Evolutionary conservation across 352 stramenopile genomes (phyloP), one percentile per base, ranked within the genome.

Genomic region (Phytophthora cactorum): DNA sequence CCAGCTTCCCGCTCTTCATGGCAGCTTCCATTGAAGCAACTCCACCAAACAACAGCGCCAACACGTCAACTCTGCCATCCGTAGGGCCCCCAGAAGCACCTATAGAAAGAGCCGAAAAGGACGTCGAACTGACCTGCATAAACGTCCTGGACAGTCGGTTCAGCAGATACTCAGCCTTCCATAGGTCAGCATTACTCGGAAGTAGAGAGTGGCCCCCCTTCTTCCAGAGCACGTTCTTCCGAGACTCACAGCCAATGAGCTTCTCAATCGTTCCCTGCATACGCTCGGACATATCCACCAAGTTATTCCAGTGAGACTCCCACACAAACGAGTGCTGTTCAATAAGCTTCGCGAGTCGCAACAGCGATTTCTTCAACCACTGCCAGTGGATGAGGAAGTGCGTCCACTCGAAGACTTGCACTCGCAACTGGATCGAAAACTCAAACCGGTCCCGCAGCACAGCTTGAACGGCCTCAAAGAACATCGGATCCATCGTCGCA

Each of bases 191-290:
- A 59, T 49, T 91, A 27, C 78, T 88, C 44, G 84, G 86, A n/a
- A 94, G 65, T 15, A 94, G 63, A 5, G 82, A 82, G 49, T 98
- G 91, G 1, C 93, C 92, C 53, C 94, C 94, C 53, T 84, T 89
- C 65, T 99, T 99, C 93, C 95, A 98, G 12, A 99, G 73, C 17
- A 89, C 82, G 61, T 97, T 84, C 58, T 93, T 96, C 49, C 76
- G 77, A 3, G 80, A 70, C 2, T 68, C 56, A 28, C 84, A 90
- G 2, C 88, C 88, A 17, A 96, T 91, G 9, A 86, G 65, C 46
- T 81, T 82, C 28, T 84, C 72, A 45, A 96, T 93, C 27, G 79
- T 86, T 14, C 82, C 77, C 50, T 93, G 70, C 53, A 95, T 82
- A 14, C 88, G 83, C 28, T 95, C 77, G 0, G 66, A 63, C 86